Evolutionary conservation across 176 grass and related monocot species (phyloP).

Genomic region (Ampelocalamus luodianensis): DNA sequence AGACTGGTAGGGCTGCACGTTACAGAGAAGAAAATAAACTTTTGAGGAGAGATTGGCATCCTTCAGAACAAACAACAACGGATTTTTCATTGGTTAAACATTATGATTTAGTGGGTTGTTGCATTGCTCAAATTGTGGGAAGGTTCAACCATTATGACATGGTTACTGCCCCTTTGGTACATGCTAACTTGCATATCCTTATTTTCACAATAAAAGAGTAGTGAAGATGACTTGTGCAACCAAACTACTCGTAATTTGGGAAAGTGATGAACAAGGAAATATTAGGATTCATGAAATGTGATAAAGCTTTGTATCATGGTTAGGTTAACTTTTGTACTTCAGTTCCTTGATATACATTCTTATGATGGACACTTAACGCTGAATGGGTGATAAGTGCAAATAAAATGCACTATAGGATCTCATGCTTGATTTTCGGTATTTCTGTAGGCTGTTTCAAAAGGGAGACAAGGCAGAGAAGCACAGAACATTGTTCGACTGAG

Average conservation of each 20-base stretch:
- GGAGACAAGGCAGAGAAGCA: slow-evolving; percentile 81
- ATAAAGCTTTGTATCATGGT: background rate
- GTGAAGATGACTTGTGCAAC: slow-evolving; percentile 1
- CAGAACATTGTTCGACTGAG: slow-evolving; percentile 81
- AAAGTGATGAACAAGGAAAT: background rate
- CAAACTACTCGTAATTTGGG: background rate
- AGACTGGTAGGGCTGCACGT: background rate
- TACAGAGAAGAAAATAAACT: background rate
- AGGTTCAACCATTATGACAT: background rate
- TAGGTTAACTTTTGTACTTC: background rate
- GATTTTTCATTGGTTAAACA: background rate
- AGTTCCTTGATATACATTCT: background rate
- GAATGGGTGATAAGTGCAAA: background rate
- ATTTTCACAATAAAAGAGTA: background rate
- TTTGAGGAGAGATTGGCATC: slow-evolving; percentile 5
- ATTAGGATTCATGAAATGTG: slow-evolving; percentile 10
- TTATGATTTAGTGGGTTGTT: background rate
- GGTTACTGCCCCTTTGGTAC: background rate
- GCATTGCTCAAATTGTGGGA: background rate
- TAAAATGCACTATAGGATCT: slow-evolving; percentile 23
- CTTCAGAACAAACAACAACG: background rate
- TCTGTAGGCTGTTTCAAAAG: slow-evolving; percentile 83
- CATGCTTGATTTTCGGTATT: background rate
- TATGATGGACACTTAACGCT: background rate
- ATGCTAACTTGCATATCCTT: slow-evolving; percentile 1